phyloP scores from a whole-genome alignment of 164 flowering plant genomes.

The Stephania cephalantha region DNA sequence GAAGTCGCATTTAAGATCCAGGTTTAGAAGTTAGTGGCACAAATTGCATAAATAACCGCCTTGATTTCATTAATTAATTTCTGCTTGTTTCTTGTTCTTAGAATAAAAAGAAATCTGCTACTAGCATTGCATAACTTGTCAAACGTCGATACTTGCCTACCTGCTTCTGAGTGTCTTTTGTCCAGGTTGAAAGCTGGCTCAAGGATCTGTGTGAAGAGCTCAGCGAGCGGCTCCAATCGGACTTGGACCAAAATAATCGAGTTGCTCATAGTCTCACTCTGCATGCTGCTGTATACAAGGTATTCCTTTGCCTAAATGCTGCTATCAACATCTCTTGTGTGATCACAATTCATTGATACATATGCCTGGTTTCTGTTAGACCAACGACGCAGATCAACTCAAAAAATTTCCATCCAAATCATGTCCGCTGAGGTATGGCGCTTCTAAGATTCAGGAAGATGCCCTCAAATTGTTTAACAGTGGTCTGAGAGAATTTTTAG shows the following conservation, averaged over 20 bases:
- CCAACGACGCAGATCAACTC: conserved; percentile 48
- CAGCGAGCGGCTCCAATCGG: conserved; percentile 68
- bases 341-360: not conserved
- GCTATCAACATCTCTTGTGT: not conserved
- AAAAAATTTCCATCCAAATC: conserved; percentile 91
- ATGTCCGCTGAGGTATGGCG: conserved; percentile 80
- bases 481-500: conserved; percentile 74
- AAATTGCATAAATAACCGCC: not conserved
- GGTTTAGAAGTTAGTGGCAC: not conserved
- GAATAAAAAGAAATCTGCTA: not conserved
- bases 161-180: conserved; percentile 9
- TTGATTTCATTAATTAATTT: not conserved
- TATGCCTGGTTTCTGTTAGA: conserved; percentile 22
- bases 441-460: conserved; percentile 80
- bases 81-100: not conserved
- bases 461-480: conserved; percentile 66
- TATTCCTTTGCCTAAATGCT: conserved; percentile 13
- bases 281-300: conserved; percentile 79
- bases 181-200: conserved; percentile 82
- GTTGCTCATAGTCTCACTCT: conserved; percentile 77
- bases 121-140: conserved; percentile 1
- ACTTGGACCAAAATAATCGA: conserved; percentile 73
- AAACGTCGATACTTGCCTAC: not conserved
- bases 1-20: no score
- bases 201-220: conserved; percentile 86